Conservation (phyloP, 192 early-diverging fungal species). For the Dispira simplex region DNA sequence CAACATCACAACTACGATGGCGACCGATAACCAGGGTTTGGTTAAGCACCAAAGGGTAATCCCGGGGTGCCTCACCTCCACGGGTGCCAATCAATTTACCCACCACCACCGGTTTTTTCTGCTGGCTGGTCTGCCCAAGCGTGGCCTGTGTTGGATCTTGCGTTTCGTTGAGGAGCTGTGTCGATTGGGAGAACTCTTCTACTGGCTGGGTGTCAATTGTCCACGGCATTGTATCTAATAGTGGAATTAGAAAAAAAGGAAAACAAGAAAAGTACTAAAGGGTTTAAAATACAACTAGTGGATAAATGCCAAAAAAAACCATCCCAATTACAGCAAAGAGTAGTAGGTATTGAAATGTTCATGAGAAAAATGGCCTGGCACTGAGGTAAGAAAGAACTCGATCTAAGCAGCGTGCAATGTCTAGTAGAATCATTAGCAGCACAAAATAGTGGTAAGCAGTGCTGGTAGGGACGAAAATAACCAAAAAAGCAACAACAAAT, state of each 20-base stretch:
- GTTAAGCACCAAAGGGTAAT: constrained; percentile 16
- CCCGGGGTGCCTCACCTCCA: constrained; percentile 11
- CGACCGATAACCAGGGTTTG: constrained; percentile 29
- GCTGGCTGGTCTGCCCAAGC: constrained; percentile 8
- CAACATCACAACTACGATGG: constrained; percentile 28
- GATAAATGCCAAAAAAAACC: too few relatives aligned
- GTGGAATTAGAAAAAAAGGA: not conserved
- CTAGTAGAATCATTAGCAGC: too few relatives aligned
- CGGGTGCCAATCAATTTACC: constrained; percentile 31
- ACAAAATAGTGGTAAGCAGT: too few relatives aligned
- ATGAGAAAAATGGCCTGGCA: too few relatives aligned
- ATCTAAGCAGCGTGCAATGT: too few relatives aligned
- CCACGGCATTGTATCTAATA: constrained; percentile 8
- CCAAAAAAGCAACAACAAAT: too few relatives aligned
- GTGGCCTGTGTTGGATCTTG: constrained; percentile 13
- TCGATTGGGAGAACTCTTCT: constrained; percentile 30
- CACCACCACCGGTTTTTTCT: constrained; percentile 17
- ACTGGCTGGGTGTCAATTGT: constrained; percentile 7
- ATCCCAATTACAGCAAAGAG: too few relatives aligned
- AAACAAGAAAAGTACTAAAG: not conserved
- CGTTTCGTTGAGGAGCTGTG: constrained; percentile 31
- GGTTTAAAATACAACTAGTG: too few relatives aligned
- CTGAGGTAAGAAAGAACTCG: too few relatives aligned
- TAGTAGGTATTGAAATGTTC: too few relatives aligned
- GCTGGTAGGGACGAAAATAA: too few relatives aligned